Base-by-base conservation (phyloP, 2,329 filamentous ascomycete genomes). In the Aureobasidium lini region DNA sequence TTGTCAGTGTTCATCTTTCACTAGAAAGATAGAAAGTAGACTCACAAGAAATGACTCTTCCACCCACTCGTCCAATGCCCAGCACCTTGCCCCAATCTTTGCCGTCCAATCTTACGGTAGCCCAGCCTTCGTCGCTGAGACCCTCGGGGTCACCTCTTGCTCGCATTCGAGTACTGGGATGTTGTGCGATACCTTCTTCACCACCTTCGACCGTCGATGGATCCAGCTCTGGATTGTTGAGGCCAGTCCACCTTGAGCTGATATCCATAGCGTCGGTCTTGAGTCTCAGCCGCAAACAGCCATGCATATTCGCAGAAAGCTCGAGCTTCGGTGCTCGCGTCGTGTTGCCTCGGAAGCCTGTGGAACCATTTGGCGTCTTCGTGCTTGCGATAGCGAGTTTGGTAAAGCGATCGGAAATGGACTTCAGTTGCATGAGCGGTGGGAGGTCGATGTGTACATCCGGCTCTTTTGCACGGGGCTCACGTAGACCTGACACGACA, bases 41-140 rank as follows among this genome's bases (percentile, higher is more conserved):
- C 82, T 75, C 64, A 86, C 92, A 96, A 60, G 92, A 94, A 77
- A 97, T 94, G 54, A 97, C 93, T 65, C 90, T 82, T 0, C 91
- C 93, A 66, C 94, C 93, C 32, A 97, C 76, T 53, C 92, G 81
- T 1, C 93, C 93, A 11, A 97, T 92, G 71, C 90, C 95, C 65
- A 99, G 79, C n/a, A 97, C 93, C 65, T 84, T 85, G 34, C 90
- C 90, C 93, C 94, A 97, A 71, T 99, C 94, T 71, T 85, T 88
- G 36, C 91, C 94, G 74, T 97, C 94, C 28, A 97, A 91, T 57
- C 89, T 81, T 37, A 97, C 93, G 28, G 84, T 90, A 1, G 91
- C 90, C 90, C 93, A 97, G 47, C 84, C 85, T 62, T 90, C 85
- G 13, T 91, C 89, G 13, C 89, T 89, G 18, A 84, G 85, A 57